Percentiles rank a stretch among this genome's conserved stretches.
Conservation (phyloP, 176 grass and related monocot genomes). For the Urochloa ruziziensis region DNA sequence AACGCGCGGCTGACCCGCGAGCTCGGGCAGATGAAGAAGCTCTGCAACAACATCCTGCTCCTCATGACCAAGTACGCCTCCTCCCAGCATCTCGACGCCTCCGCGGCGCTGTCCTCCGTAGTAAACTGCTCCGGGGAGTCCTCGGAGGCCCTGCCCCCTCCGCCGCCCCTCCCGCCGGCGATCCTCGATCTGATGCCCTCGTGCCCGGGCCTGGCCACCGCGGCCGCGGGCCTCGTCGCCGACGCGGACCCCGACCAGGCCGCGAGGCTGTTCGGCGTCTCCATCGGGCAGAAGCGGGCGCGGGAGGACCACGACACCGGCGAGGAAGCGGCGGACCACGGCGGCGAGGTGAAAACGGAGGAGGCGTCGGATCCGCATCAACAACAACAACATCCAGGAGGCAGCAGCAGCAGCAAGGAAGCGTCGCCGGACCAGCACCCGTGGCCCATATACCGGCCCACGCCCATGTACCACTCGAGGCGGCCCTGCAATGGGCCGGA, state of each 20-base stretch:
- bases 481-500: slow-evolving; percentile 43
- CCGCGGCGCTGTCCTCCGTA: slow-evolving; percentile 27
- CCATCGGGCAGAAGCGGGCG: slow-evolving; percentile 55
- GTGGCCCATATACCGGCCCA: slow-evolving; percentile 70
- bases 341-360: slow-evolving; percentile 49
- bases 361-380: slow-evolving; percentile 32
- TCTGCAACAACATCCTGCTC: slow-evolving; percentile 80
- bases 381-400: background rate
- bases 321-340: background rate
- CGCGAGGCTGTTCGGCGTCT: slow-evolving; percentile 67
- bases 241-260: slow-evolving; percentile 13
- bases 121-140: slow-evolving; percentile 47
- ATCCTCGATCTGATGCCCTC: slow-evolving; percentile 78
- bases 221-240: slow-evolving; percentile 11
- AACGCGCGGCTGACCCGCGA: slow-evolving; percentile 74
- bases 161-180: slow-evolving; percentile 17
- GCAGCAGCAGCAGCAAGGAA: slow-evolving; percentile 10
- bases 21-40: slow-evolving; percentile 82
- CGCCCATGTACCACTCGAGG: slow-evolving; percentile 44
- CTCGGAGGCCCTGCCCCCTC: slow-evolving; percentile 29
- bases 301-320: slow-evolving; percentile 35
- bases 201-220: slow-evolving; percentile 25
- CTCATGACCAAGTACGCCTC: slow-evolving; percentile 79
- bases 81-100: slow-evolving; percentile 34
- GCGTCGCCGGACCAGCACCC: slow-evolving; percentile 34